phyloP scores from a whole-genome alignment of 2,329 filamentous ascomycete genomes.

The Trichoderma sp. region DNA sequence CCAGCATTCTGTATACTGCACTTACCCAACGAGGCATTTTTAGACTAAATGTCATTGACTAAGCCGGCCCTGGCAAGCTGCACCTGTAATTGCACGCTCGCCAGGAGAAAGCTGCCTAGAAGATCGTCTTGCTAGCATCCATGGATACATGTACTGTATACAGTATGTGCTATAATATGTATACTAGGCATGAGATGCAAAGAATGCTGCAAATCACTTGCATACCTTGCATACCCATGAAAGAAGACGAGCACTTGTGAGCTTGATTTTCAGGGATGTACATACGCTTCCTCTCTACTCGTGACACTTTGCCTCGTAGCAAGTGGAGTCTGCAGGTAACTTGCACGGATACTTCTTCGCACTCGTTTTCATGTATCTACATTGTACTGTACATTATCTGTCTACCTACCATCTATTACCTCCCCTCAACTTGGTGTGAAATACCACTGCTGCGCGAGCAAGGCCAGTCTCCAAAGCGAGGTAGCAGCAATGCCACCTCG shows the following conservation, averaged over 20 bases:
- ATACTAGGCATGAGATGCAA: not conserved
- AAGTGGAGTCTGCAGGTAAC: not conserved
- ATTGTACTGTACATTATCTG: no score
- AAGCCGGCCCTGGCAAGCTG: not conserved
- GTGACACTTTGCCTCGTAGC: not conserved
- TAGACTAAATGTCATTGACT: not conserved
- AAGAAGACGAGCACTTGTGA: not conserved
- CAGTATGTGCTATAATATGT: no score
- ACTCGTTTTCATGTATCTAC: not conserved
- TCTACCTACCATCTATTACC: not conserved
- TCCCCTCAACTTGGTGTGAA: not conserved
- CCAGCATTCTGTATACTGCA: not conserved
- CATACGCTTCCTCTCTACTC: no score
- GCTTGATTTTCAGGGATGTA: not conserved
- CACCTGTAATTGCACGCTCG: not conserved
- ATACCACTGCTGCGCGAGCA: not conserved
- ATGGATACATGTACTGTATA: not conserved
- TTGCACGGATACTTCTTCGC: not conserved
- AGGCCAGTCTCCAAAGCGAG: not conserved
- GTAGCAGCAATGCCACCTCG: not conserved
- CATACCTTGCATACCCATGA: conserved; percentile 11
- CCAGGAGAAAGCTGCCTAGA: not conserved
- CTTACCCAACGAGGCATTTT: conserved; percentile 18
- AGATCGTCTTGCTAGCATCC: not conserved
- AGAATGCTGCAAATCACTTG: conserved; percentile 10